Base-by-base conservation (phyloP, 2,329 filamentous ascomycete genomes). In the Knoxdaviesia proteae region DNA sequence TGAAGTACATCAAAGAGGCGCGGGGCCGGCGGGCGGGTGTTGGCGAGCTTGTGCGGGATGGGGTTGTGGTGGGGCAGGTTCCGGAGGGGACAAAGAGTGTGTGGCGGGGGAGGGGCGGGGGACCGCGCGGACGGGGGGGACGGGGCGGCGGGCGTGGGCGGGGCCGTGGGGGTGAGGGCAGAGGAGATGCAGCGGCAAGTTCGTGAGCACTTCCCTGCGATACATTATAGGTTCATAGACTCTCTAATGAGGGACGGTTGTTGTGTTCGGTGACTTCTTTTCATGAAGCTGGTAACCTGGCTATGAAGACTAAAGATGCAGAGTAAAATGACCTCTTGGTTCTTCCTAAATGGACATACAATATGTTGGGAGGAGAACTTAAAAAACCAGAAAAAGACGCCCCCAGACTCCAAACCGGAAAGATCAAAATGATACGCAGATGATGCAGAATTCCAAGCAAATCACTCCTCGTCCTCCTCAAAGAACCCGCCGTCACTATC, bases 1-100 rank as follows among this genome's bases (percentile, higher is more conserved):
- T 70, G 20, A 66, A 68, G 50, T 84, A 78, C 53, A 88, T 92
- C 53, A 70, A 71, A 59, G 69, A 73, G 53, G 86, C 88, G 1
- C 70, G 72, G 49, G 77, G 74, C 1, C 61, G 77, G 46, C 69
- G 59, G 46, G 60, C 63, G 44, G 70, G 69, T 34, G 66, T 78
- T 1, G 75, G 73, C 0, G 62, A 81, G 39, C 61, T 94, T 51
- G 78, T 84, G 68, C 71, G 71, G 54, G 69, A 79, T 50, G 86
- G 86, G 0, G 61, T 73, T 52, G 67, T 77, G 53, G 60, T 75
- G 40, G 70, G 67, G 7, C 75, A 86, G 53, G 61, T 88, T 51
- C 84, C 81, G 42, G 62, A 66, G 39, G 64, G 60, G 0, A 62
- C 81, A 30, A 67, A 66, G 32, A 59, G 58, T 43, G 52, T 61